Evolutionary conservation across 148 eudicot genomes (phyloP).

Genomic region (Spergularia marina): DNA sequence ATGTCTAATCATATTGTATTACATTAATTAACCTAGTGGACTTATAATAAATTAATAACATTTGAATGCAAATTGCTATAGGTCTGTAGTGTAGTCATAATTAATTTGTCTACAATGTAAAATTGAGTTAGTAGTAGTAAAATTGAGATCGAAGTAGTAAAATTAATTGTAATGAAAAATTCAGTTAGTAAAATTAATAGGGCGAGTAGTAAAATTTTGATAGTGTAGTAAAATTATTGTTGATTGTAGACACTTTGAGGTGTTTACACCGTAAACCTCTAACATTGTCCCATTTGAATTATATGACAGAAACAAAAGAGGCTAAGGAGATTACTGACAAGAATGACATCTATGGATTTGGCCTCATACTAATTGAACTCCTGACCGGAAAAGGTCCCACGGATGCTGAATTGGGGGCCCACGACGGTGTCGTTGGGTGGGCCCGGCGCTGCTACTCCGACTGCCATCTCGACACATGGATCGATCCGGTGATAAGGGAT

Average conservation of each 20-base stretch:
- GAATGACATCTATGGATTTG: constrained; percentile 69
- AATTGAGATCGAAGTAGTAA: too few relatives aligned
- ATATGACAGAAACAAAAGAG: constrained; percentile 50
- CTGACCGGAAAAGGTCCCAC: constrained; percentile 60
- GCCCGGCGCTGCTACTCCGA: constrained; percentile 80
- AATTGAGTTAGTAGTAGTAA: too few relatives aligned
- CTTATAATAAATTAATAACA: constrained; percentile 2
- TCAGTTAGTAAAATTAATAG: too few relatives aligned
- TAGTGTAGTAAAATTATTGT: too few relatives aligned
- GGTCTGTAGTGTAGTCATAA: too few relatives aligned
- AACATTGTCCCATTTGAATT: neutral
- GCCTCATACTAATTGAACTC: constrained; percentile 65
- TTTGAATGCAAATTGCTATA: too few relatives aligned
- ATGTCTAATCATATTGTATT: neutral
- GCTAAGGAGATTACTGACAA: constrained; percentile 52
- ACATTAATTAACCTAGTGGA: neutral
- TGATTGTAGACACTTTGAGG: too few relatives aligned
- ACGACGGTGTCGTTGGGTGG: constrained; percentile 60
- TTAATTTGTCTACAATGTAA: too few relatives aligned
- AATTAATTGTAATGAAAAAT: too few relatives aligned
- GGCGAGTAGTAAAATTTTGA: too few relatives aligned
- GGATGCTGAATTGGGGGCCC: constrained; percentile 49
- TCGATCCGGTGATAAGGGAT: constrained; percentile 46
- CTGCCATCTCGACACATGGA: constrained; percentile 76
- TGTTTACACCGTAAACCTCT: too few relatives aligned